Percentiles rank a stretch among this genome's conserved stretches.
phyloP scores from a whole-genome alignment of 2,329 filamentous ascomycete species.

The Cercospora sesami region DNA sequence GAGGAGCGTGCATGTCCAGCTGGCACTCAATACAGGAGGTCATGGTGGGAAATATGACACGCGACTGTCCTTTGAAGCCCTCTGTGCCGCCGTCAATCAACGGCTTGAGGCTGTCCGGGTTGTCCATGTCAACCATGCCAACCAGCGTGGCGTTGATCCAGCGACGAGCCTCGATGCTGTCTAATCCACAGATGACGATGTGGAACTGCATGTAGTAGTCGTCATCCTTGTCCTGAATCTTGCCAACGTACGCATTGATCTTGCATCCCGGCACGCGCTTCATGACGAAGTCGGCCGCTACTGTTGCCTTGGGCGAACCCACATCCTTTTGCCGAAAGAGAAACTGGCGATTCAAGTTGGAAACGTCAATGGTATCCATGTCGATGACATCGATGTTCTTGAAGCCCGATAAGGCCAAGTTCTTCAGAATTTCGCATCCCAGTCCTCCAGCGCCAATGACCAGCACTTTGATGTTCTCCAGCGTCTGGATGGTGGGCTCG shows the following conservation, averaged over 20 bases:
- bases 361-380: constrained; percentile 99
- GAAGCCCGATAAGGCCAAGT: constrained; percentile 92
- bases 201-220: constrained; percentile 97
- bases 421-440: constrained; percentile 95
- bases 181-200: constrained; percentile 87
- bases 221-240: constrained; percentile 95
- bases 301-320: constrained; percentile 88
- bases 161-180: constrained; percentile 94
- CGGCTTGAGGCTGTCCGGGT: constrained; percentile 84
- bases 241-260: constrained; percentile 90
- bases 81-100: constrained; percentile 96
- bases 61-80: constrained; percentile 95
- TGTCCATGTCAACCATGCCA: constrained; percentile 80
- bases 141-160: constrained; percentile 98
- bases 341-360: constrained; percentile 96
- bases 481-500: constrained; percentile 53
- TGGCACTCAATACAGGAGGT: constrained; percentile 98
- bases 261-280: constrained; percentile 83
- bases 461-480: constrained; percentile 65
- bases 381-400: constrained; percentile 98
- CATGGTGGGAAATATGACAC: constrained; percentile 87
- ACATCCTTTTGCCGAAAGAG: constrained; percentile 91
- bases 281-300: constrained; percentile 89
- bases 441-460: constrained; percentile 85
- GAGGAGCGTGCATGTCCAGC: constrained; percentile 96